Base-by-base conservation (phyloP, 257 asterid species). In the Lantana camara region DNA sequence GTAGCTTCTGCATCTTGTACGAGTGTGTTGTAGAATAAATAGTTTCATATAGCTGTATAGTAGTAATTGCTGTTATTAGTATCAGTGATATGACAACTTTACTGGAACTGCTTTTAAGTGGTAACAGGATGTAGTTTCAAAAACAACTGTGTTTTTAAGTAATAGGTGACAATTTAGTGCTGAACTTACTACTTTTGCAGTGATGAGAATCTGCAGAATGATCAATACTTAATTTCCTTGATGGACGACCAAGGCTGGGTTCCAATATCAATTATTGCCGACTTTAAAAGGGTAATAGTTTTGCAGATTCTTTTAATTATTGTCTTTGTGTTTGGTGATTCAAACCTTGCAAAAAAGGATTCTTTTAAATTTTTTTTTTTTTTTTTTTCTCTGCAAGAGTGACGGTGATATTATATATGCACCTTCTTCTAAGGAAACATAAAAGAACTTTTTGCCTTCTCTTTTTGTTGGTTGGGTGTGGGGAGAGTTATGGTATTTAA, bases 181-280 rank as follows among this genome's bases (percentile, higher is more conserved):
- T 71, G 11, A 32, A 57, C 46, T 50, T 47, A 34, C 60, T 51
- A 54, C 69, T 66, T 66, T 70, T 57, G 66, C 95, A 94, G 99
- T 73, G 89, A 90, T 63, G 81, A 74, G 79, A 94, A 94, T 90
- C 80, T 94, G 74, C 84, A 22, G 78, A 59, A 32, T 68, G 99
- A 94, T 71, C 70, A 42, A 48, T 84, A 80, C 83, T 72, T 94
- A 80, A 83, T 74, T 61, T 80, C 96, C 78, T 80, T 88, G 87
- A 90, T 94, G 99, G 96, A 94, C 68, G 73, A 67, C 67, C 83
- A 86, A 61, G 99, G 99, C 62, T 94, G 99, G 96, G 97, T 94
- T 74, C 84, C 83, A 1, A 69, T 94, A 54, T 82, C 95, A 22
- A 66, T 20, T 29, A 88, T 94, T 15, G 91, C 99, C 0, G 85